phyloP scores from a whole-genome alignment of 208 protist species.

The Trypanosoma scelopori region DNA sequence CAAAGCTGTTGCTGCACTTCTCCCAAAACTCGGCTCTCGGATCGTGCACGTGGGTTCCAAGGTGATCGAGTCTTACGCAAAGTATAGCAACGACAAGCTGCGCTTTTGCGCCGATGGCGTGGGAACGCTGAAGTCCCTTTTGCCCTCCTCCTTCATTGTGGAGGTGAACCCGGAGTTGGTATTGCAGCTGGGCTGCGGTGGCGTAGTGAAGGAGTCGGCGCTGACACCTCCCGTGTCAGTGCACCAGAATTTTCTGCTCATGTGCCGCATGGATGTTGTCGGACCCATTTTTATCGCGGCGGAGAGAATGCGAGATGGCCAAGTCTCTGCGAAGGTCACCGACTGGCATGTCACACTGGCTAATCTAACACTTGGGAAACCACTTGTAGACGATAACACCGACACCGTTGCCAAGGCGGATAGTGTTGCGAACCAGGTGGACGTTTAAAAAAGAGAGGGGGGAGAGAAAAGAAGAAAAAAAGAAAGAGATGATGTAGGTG shows the following conservation, averaged over 20 bases:
- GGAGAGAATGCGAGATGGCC: conserved; percentile 52
- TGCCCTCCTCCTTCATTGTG: conserved; percentile 50
- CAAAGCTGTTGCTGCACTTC: conserved; percentile 43
- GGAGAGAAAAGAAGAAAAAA: neutral
- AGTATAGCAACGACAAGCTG: conserved; percentile 81
- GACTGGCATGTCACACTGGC: conserved; percentile 70
- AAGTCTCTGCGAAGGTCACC: conserved; percentile 58
- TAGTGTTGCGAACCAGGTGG: neutral
- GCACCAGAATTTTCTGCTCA: conserved; percentile 53
- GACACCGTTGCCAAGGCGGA: conserved; percentile 12
- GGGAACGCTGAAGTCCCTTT: conserved; percentile 43
- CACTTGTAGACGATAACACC: conserved; percentile 30
- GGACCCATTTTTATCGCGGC: conserved; percentile 51
- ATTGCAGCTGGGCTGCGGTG: conserved; percentile 30
- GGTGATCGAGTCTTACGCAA: conserved; percentile 79
- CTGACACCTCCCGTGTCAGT: conserved; percentile 20
- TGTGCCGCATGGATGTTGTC: conserved; percentile 38
- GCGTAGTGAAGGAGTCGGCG: neutral
- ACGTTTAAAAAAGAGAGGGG: neutral
- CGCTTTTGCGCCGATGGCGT: conserved; percentile 76
- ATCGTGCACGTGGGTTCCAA: conserved; percentile 82
- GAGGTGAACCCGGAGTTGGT: conserved; percentile 45
- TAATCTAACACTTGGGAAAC: conserved; percentile 48
- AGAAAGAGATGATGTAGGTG: neutral
- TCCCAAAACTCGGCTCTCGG: conserved; percentile 52